Evolutionary conservation across 2,329 filamentous ascomycete species (phyloP), one percentile per base, ranked within the genome.

Genomic region (Hypoxylon sp.): DNA sequence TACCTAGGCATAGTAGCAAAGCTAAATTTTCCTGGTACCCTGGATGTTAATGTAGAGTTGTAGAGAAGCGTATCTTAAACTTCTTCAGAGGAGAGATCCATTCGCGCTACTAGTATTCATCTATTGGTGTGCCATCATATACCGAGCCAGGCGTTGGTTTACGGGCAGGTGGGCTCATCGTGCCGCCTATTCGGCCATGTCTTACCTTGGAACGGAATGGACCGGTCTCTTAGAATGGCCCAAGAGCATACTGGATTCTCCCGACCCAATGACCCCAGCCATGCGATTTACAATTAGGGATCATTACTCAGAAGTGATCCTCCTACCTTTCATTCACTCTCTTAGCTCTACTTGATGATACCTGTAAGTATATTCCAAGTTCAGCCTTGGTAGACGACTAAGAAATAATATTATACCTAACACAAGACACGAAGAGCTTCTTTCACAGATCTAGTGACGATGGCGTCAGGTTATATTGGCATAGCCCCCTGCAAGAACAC

Each of bases 271-370:
- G 5, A 8, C 17, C 8, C 39, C 17, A 7, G 8, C 19, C 39
- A 20, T 13, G 17, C 17, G 39, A 43, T 20, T 20, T 6, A 19
- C 39, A 13, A 22, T 43, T 43, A 43, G 7, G 17, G 39, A 43
- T 43, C 39, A 43, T 17, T 43, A 43, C 39, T 43, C 39, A 11
- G 39, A 22, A 43, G 17, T 43, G 17, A 43, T 43, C 17, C 39
- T 43, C 11, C 19, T 43, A 22, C 39, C 39, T 22, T 43, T 43
- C 39, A 43, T 22, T 7, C 39, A 17, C 39, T 19, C 39, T 43
- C 39, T 43, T 11, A 2, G 39, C 17, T 15, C 39, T 3, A 20
- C 20, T 22, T 3, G 19, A 13, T 19, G 17, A 43, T 10, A 8
- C 1, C 10, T 10, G 39, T 19, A 8, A 8, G 6, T 43, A 15